These are phyloP conservation scores for Benincasa hispida DNA, from an alignment of 306 rosid genomes.

Conservation along the genomic window DNA sequence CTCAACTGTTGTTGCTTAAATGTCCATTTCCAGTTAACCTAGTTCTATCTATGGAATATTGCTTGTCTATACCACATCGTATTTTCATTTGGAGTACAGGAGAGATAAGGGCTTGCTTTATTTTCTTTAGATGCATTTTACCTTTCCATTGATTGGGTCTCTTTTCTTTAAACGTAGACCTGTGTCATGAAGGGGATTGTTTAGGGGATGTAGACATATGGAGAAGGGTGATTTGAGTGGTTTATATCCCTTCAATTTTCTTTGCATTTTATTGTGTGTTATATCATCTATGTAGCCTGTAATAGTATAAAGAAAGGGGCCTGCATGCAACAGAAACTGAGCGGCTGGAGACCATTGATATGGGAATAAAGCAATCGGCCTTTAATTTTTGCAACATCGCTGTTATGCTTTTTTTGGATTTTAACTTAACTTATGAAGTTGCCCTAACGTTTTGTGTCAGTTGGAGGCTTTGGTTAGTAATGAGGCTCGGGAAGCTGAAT, in stretches of 20 bases:
- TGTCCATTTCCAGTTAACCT: background rate
- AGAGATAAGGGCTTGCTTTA: background rate
- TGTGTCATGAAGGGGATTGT: background rate
- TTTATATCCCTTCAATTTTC: background rate
- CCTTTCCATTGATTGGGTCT: background rate
- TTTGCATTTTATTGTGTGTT: background rate
- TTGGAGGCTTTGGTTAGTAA: conserved; percentile 64
- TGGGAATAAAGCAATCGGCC: background rate
- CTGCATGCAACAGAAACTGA: background rate
- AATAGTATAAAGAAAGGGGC: background rate
- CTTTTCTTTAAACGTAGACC: background rate
- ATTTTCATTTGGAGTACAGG: background rate
- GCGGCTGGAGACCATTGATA: background rate
- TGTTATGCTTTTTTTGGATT: background rate
- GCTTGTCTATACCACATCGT: background rate
- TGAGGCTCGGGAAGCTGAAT: conserved; percentile 63
- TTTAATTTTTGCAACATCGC: background rate
- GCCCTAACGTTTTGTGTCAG: conserved; percentile 32
- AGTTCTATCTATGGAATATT: background rate
- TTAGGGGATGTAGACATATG: background rate
- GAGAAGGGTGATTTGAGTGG: background rate
- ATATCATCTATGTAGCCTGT: background rate
- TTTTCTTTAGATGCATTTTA: background rate
- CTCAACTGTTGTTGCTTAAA: background rate
- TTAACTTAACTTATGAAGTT: background rate